Conservation (phyloP, 441 rosid genomes). For the Metrosideros polymorpha region DNA sequence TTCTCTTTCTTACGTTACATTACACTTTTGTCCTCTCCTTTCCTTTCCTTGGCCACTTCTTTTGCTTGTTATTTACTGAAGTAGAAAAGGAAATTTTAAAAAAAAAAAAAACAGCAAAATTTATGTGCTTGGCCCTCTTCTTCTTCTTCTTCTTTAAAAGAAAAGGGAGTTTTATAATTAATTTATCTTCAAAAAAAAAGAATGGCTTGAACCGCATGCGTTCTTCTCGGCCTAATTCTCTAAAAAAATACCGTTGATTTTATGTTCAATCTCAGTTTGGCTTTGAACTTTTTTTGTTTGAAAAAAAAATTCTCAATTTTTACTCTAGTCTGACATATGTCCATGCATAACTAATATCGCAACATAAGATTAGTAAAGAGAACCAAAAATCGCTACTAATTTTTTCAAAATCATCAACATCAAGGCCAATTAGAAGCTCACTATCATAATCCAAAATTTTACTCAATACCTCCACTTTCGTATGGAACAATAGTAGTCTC, state of each 20-base stretch:
- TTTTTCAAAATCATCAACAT: not conserved
- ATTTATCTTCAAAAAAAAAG: not conserved
- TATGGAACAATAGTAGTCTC: accelerated
- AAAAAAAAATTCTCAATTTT: not conserved
- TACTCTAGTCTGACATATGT: not conserved
- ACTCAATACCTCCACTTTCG: not conserved
- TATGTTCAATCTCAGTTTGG: accelerated
- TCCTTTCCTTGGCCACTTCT: not conserved
- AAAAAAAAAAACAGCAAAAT: too few species aligned
- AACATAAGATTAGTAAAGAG: too few species aligned
- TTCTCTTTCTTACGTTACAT: too few species aligned
- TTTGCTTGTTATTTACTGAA: not conserved
- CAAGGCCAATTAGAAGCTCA: not conserved
- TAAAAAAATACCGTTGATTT: not conserved
- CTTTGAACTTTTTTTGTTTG: not conserved
- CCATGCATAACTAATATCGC: too few species aligned
- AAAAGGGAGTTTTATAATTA: not conserved
- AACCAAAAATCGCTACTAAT: not conserved
- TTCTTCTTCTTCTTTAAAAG: not conserved
- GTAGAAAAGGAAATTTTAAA: not conserved
- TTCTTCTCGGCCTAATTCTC: not conserved
- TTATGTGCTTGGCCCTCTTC: not conserved
- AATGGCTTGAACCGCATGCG: not conserved
- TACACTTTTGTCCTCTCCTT: not conserved
- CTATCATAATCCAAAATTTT: not conserved